A percentile compares a stretch with the other conserved stretches of the same genome.
These are phyloP conservation scores for Leccinum obscurum DNA, from an alignment of 768 basidiomycete species.

Conservation along the genomic window DNA sequence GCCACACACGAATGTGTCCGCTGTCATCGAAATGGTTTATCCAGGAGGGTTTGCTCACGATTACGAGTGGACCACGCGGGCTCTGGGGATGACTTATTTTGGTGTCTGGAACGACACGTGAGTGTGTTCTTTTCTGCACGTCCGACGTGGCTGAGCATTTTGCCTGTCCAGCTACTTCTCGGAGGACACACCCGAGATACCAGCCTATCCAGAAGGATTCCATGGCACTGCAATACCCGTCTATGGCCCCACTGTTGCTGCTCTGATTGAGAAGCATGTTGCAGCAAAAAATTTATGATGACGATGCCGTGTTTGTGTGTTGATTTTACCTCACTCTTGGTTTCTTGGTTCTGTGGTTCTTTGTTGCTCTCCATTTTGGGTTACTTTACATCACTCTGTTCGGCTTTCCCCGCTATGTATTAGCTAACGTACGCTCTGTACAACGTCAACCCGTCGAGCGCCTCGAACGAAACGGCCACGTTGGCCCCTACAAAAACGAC, in stretches of 20 bases:
- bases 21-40: slow-evolving; percentile 85
- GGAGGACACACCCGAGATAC: slow-evolving; percentile 45
- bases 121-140: slow-evolving; percentile 21
- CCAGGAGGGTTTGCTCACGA: slow-evolving; percentile 82
- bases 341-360: neutral
- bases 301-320: neutral
- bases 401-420: slow-evolving; percentile 1
- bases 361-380: neutral
- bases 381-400: neutral
- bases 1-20: slow-evolving; percentile 70
- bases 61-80: slow-evolving; percentile 79
- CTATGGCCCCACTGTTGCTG: slow-evolving; percentile 59
- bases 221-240: slow-evolving; percentile 79
- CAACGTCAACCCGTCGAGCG: slow-evolving; percentile 27
- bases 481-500: slow-evolving; percentile 84
- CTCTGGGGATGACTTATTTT: slow-evolving; percentile 73
- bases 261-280: slow-evolving; percentile 71
- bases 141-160: slow-evolving; percentile 1
- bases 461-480: slow-evolving; percentile 50
- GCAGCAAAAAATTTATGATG: slow-evolving; percentile 26
- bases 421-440: slow-evolving; percentile 32
- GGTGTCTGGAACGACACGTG: slow-evolving; percentile 83
- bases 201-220: slow-evolving; percentile 79
- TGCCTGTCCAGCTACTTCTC: slow-evolving; percentile 17
- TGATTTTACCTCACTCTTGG: neutral